Evolutionary conservation across 345 rosid species (phyloP).

Genomic region (Balakata baccata): DNA sequence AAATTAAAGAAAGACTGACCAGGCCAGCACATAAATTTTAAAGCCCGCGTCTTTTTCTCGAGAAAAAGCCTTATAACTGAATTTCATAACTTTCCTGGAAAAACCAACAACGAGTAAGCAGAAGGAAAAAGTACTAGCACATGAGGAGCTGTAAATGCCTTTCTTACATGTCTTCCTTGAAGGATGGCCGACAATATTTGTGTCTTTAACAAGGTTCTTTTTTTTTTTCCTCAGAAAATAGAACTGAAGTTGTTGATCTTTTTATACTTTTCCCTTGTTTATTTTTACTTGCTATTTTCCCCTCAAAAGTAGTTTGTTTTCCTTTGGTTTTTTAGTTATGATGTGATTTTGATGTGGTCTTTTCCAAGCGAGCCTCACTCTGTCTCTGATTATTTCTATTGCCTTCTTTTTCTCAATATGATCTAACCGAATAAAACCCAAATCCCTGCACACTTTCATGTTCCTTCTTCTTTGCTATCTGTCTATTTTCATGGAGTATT

Average conservation of each 20-base stretch:
- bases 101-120: not conserved
- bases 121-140: not conserved
- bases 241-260: not conserved
- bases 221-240: not conserved
- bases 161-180: not conserved
- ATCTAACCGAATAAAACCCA: slow-evolving; percentile 9
- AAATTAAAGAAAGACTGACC: not conserved
- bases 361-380: not conserved
- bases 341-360: not conserved
- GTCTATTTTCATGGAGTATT: slow-evolving; percentile 26
- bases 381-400: slow-evolving; percentile 27
- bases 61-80: not conserved
- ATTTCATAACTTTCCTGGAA: slow-evolving; percentile 6
- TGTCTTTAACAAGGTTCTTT: not conserved
- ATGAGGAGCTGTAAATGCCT: not conserved
- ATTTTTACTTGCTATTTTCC: not conserved
- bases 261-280: not conserved
- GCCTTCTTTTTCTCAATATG: slow-evolving; percentile 31
- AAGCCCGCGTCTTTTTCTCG: not conserved
- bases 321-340: not conserved
- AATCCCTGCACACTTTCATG: not conserved
- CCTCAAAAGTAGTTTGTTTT: not conserved
- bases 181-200: slow-evolving; percentile 7
- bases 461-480: not conserved
- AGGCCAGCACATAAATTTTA: not conserved